phyloP scores from a whole-genome alignment of 2,329 filamentous ascomycete species.

The Fusarium udum region DNA sequence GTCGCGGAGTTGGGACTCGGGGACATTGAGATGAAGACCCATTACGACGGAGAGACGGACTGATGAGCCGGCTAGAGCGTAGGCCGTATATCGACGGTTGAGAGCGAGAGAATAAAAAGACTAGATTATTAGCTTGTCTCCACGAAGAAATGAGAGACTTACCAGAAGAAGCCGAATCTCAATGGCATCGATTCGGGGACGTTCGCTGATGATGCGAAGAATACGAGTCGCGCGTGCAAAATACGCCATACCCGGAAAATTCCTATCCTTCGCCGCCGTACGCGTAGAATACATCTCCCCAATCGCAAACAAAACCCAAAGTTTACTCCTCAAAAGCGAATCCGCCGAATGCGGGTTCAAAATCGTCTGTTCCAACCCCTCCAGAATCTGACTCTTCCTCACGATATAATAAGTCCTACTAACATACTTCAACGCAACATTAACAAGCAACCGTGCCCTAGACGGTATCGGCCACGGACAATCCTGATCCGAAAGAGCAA shows the following conservation, averaged over 20 bases:
- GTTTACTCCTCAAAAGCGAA: slow-evolving; percentile 50
- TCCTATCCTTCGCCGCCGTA: slow-evolving; percentile 45
- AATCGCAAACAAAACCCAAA: slow-evolving; percentile 57
- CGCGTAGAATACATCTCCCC: slow-evolving; percentile 57
- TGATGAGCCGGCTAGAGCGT: slow-evolving; percentile 55
- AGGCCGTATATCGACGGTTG: slow-evolving; percentile 57
- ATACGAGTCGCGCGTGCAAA: slow-evolving; percentile 53
- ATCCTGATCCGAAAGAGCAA: slow-evolving; percentile 43
- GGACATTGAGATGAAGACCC: slow-evolving; percentile 54
- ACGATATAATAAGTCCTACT: slow-evolving; percentile 55
- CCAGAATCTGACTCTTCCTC: slow-evolving; percentile 49
- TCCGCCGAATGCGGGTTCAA: slow-evolving; percentile 47
- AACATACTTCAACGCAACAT: slow-evolving; percentile 53
- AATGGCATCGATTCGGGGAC: slow-evolving; percentile 54
- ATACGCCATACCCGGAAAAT: slow-evolving; percentile 56
- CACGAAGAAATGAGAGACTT: not conserved
- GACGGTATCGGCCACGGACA: slow-evolving; percentile 52
- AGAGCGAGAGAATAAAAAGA: slow-evolving; percentile 56
- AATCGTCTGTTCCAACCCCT: slow-evolving; percentile 51
- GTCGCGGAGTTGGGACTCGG: slow-evolving; percentile 53
- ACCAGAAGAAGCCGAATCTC: slow-evolving; percentile 57
- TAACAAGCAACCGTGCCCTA: slow-evolving; percentile 41
- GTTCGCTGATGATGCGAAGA: slow-evolving; percentile 52
- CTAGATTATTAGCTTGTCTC: slow-evolving; percentile 30
- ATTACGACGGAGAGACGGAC: slow-evolving; percentile 55